phyloP scores from a whole-genome alignment of 805 yeast species.

The Torulaspora indica region DNA sequence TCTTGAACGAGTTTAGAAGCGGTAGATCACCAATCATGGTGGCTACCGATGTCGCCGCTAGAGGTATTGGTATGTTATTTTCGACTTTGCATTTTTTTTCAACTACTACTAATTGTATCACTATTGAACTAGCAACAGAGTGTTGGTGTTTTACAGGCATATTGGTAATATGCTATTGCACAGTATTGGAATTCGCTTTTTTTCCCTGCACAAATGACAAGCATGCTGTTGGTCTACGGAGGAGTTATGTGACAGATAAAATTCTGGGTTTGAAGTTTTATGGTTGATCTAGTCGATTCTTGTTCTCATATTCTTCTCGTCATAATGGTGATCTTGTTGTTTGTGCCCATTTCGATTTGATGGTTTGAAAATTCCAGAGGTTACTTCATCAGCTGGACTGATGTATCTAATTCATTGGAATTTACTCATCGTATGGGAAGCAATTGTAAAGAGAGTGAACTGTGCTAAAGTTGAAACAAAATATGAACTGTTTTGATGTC shows the following conservation, averaged over 20 bases:
- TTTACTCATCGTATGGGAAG: conserved; percentile 9
- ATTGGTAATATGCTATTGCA: conserved; percentile 7
- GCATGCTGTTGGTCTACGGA: conserved; percentile 1
- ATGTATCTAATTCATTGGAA: background rate
- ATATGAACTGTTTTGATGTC: conserved; percentile 13
- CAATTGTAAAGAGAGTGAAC: conserved; percentile 9
- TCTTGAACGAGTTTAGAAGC: conserved; percentile 80
- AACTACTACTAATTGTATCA: conserved; percentile 12
- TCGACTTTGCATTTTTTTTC: conserved; percentile 16
- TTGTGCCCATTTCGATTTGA: conserved; percentile 12
- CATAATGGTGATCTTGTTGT: conserved; percentile 6
- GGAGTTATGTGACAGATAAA: background rate
- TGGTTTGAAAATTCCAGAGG: conserved; percentile 3
- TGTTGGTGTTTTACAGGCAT: conserved; percentile 12
- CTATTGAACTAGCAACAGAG: conserved; percentile 12
- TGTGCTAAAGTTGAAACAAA: conserved; percentile 14
- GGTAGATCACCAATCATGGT: conserved; percentile 97
- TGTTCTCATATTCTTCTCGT: conserved; percentile 5
- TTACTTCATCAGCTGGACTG: conserved; percentile 11
- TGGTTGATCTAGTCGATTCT: conserved; percentile 1
- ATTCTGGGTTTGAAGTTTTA: background rate
- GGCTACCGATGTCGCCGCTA: conserved; percentile 99
- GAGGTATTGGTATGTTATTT: conserved; percentile 94
- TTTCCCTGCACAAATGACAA: conserved; percentile 9
- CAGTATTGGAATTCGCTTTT: conserved; percentile 12